phyloP scores from a whole-genome alignment of 495 filamentous ascomycete genomes.

The Neurospora sp. region DNA sequence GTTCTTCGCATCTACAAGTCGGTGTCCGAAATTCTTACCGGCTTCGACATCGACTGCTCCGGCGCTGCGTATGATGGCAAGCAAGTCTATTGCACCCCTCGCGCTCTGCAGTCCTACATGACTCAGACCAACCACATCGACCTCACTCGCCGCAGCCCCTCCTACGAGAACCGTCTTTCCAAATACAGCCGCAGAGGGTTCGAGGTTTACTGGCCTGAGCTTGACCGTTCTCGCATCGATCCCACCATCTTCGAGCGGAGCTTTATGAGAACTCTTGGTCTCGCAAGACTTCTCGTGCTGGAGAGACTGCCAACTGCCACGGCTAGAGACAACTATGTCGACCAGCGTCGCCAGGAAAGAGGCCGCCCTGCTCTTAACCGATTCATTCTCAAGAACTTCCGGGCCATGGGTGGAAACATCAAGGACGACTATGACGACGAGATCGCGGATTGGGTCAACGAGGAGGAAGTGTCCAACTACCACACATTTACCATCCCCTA shows the following conservation, averaged over 20 bases:
- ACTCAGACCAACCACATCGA: slow-evolving; percentile 75
- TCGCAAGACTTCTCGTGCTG: slow-evolving; percentile 71
- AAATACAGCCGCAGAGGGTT: slow-evolving; percentile 80
- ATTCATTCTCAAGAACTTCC: slow-evolving; percentile 11
- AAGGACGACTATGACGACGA: slow-evolving; percentile 66
- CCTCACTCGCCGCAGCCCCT: slow-evolving; percentile 66
- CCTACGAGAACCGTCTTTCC: slow-evolving; percentile 78
- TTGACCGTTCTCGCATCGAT: slow-evolving; percentile 64
- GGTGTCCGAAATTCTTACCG: slow-evolving; percentile 69
- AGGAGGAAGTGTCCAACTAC: slow-evolving; percentile 65
- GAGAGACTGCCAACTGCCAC: slow-evolving; percentile 58
- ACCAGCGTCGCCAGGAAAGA: slow-evolving; percentile 55
- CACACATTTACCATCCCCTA: slow-evolving; percentile 74
- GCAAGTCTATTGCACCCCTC: slow-evolving; percentile 62
- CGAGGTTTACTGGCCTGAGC: slow-evolving; percentile 63
- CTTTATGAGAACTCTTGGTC: slow-evolving; percentile 59
- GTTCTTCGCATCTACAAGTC: slow-evolving; percentile 77
- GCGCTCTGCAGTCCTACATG: slow-evolving; percentile 61
- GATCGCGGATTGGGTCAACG: slow-evolving; percentile 68
- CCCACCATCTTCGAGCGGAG: slow-evolving; percentile 77
- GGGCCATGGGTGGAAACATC: slow-evolving; percentile 45
- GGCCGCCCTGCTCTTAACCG: slow-evolving; percentile 44
- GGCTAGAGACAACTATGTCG: slow-evolving; percentile 57
- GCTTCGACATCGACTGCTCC: slow-evolving; percentile 78
- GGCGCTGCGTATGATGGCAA: slow-evolving; percentile 70